Base-by-base conservation (phyloP, 257 asterid genomes). In the Forsythia suspensa region DNA sequence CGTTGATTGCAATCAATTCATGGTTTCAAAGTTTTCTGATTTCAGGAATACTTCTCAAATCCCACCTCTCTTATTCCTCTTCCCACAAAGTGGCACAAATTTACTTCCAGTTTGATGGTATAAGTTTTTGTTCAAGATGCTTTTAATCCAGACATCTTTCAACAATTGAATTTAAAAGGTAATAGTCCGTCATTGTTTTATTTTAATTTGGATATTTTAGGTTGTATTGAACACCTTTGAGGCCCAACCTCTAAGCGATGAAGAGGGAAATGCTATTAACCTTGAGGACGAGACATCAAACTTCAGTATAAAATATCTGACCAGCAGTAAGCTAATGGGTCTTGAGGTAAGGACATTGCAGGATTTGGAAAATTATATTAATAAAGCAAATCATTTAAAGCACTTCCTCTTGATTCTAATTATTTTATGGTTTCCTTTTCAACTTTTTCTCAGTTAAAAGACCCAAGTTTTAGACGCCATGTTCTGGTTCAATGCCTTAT, bases 381-480 rank as follows among this genome's bases (percentile, higher is more conserved):
- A 39, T 75, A 63, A 74, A 63, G 59, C 37, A 59, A 76, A 71
- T 69, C 73, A 71, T 51, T 55, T 83, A 65, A 72, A 70, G 68
- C 38, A 68, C 52, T 76, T 71, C 38, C 29, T 61, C 75, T 76
- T 72, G 82, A 79, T 77, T 59, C 12, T 42, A 73, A 78, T 41
- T 59, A 72, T 71, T 71, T 71, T 73, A 42, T 70, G 72, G 72
- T 73, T 72, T 69, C 76, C 76, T 61, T 74, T 41, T 80, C 42
- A 42, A 42, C 63, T 69, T 61, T 82, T 72, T 84, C 71, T 70
- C 97, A 95, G 99, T 84, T 95, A 71, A 95, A 93, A 84, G 99
- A 95, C 86, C 99, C 98, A 80, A 95, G 97, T 88, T 95, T 95
- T 80, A 94, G 99, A 61, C 94, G 99, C 73, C 99, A 95, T 71